Base-by-base conservation (phyloP, 306 rosid genomes). In the Cajanus cajan region DNA sequence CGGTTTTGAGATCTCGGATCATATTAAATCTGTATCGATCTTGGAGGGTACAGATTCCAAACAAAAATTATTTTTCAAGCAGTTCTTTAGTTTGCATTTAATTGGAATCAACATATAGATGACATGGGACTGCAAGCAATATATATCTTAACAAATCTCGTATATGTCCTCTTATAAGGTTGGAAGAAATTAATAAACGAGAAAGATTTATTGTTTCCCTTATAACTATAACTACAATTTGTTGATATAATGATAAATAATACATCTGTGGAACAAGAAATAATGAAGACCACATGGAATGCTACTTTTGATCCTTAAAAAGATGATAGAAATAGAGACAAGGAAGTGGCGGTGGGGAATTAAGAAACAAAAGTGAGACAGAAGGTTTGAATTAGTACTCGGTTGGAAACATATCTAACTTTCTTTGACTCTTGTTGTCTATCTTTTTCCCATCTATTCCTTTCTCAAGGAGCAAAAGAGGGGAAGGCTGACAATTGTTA, bases 371-470 rank as follows among this genome's bases (percentile, higher is more conserved):
- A 83, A 79, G 87, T 58, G 68, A 65, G 43, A 79, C 50, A 77
- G 81, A 78, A 68, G 79, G 66, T 68, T 51, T 78, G 65, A 54
- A 77, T 14, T 70, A 10, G 75, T 47, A 45, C 51, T 28, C 64
- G 66, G 77, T 68, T 85, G 84, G 89, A 77, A 76, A 83, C 89
- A 82, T 76, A 76, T 82, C 78, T 67, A 82, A 82, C 87, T 80
- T 68, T 39, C 62, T 34, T 82, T 82, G 85, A 82, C 82, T 76
- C 18, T 19, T 33, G 69, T 76, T 79, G 86, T 82, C 75, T 65
- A 74, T 78, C 89, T 82, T 82, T 86, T 79, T 64, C 34, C 79
- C 67, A 45, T 82, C 58, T 62, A 82, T 82, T 70, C 69, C 55
- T 75, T 55, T 63, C 51, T 78, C 16, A 28, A 64, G 67, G 89